Evolutionary conservation across 192 early-diverging fungal genomes (phyloP).

Genomic region (Linnemannia exigua): DNA sequence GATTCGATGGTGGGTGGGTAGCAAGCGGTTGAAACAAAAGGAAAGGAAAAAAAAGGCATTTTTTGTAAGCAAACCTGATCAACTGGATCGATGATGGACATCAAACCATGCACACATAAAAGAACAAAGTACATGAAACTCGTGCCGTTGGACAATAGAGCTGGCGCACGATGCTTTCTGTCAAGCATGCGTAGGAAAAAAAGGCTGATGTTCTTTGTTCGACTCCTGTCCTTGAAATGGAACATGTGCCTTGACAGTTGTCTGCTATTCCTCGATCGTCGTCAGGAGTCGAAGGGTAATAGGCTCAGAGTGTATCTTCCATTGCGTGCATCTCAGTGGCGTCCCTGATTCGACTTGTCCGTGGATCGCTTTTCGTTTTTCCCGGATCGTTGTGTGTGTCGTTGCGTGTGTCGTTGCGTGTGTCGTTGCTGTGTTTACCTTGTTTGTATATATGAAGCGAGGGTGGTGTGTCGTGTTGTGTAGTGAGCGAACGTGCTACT

Average conservation of each 20-base stretch:
- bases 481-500: neutral
- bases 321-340: neutral
- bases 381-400: neutral
- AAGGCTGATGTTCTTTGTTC: neutral
- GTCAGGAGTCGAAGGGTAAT: neutral
- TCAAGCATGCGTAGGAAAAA: neutral
- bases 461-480: neutral
- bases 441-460: neutral
- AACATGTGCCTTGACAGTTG: neutral
- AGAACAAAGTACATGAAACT: neutral
- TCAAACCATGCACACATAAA: neutral
- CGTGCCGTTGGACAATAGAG: neutral
- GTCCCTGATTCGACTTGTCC: neutral
- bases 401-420: neutral
- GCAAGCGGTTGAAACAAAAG: neutral
- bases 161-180: neutral
- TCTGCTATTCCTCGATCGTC: neutral
- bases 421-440: neutral
- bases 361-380: neutral
- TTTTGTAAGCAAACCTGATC: neutral
- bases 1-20: neutral
- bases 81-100: neutral
- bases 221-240: neutral
- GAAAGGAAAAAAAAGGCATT: neutral
- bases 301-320: neutral